These are phyloP conservation scores for Talaromyces funiculosus DNA, from an alignment of 2,329 filamentous ascomycete species.

Conservation along the genomic window DNA sequence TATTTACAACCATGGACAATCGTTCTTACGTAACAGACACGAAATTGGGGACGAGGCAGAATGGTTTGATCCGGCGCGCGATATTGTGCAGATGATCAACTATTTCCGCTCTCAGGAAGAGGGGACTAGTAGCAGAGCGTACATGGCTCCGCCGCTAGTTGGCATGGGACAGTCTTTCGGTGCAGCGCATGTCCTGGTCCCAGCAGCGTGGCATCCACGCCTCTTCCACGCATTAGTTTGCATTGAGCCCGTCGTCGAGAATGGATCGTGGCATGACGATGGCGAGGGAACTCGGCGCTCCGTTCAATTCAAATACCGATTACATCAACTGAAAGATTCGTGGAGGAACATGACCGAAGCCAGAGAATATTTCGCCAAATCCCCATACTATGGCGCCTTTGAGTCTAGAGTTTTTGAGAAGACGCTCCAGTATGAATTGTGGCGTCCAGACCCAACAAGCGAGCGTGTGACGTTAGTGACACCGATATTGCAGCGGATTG, in stretches of 20 bases:
- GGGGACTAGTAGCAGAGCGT: background rate
- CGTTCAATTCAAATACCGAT: constrained; percentile 1
- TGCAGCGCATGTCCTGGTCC: constrained; percentile 5
- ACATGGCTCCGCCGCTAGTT: constrained; percentile 10
- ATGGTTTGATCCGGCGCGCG: constrained; percentile 9
- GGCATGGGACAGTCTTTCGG: constrained; percentile 10
- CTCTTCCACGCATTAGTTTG: constrained; percentile 8
- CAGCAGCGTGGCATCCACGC: constrained; percentile 11
- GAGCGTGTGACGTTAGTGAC: constrained; percentile 7
- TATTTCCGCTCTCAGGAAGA: constrained; percentile 1
- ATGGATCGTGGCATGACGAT: constrained; percentile 9
- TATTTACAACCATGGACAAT: constrained; percentile 11
- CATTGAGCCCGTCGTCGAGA: constrained; percentile 9
- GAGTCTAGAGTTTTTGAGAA: constrained; percentile 10
- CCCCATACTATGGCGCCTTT: constrained; percentile 8
- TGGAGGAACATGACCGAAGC: constrained; percentile 5
- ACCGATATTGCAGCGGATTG: constrained; percentile 3
- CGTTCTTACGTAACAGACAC: constrained; percentile 5
- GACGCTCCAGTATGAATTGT: constrained; percentile 5
- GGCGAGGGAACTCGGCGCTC: background rate
- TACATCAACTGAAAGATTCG: background rate
- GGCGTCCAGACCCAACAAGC: constrained; percentile 4
- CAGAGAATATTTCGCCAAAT: background rate
- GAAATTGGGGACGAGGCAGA: constrained; percentile 9
- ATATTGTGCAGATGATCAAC: constrained; percentile 10